Evolutionary conservation across 306 rosid species (phyloP).

Genomic region (Acacia confusa): DNA sequence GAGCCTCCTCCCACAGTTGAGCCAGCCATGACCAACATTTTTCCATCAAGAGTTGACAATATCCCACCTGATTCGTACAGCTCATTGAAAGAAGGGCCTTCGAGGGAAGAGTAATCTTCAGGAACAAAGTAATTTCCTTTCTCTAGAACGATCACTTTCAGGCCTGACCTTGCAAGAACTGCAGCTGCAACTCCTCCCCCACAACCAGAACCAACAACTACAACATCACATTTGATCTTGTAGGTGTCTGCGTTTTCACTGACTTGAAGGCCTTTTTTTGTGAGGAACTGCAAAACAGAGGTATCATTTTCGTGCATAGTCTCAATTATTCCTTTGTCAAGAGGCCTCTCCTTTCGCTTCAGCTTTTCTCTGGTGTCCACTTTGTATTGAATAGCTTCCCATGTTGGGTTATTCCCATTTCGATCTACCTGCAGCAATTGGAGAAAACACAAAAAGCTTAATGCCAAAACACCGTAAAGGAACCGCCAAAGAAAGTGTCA

Average conservation of each 20-base stretch:
- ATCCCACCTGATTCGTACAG: conserved; percentile 72
- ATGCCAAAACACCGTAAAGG: background rate
- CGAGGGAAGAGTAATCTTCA: conserved; percentile 77
- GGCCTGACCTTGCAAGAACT: conserved; percentile 76
- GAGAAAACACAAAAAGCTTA: background rate
- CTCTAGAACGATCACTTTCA: conserved; percentile 77
- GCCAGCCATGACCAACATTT: conserved; percentile 76
- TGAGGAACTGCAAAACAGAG: conserved; percentile 53
- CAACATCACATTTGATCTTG: conserved; percentile 88
- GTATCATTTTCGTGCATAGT: conserved; percentile 52
- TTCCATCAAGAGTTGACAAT: conserved; percentile 63
- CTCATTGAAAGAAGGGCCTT: conserved; percentile 78
- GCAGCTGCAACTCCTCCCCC: conserved; percentile 99
- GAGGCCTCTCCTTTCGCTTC: conserved; percentile 65
- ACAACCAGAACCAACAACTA: conserved; percentile 84
- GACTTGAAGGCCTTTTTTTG: conserved; percentile 66
- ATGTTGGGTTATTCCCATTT: conserved; percentile 53
- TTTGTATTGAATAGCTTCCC: conserved; percentile 74
- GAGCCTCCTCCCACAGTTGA: conserved; percentile 97
- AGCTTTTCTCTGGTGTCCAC: conserved; percentile 53
- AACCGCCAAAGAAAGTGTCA: background rate
- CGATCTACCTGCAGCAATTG: conserved; percentile 52
- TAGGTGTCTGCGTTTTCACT: conserved; percentile 42
- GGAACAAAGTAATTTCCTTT: conserved; percentile 85
- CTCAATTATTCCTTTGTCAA: conserved; percentile 71